Evolutionary conservation across 2,329 filamentous ascomycete species (phyloP), one percentile per base, ranked within the genome.

Genomic region (Salinomyces thailandicus): DNA sequence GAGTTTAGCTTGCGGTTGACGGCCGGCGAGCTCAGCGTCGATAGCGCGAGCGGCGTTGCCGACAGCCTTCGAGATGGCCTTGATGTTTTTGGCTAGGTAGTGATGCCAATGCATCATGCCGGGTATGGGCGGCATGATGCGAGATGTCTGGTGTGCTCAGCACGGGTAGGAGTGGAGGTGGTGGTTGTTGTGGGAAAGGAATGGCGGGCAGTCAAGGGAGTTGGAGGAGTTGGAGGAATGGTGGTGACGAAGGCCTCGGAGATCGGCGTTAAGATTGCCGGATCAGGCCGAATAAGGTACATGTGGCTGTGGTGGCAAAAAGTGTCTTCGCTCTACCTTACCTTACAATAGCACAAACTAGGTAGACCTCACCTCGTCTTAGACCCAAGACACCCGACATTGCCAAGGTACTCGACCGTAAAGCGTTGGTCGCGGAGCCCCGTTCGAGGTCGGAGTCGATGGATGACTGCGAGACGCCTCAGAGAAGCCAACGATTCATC

Each of bases 1-100:
- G 33, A 78, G 60, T 50, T 73, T 63, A 17, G 59, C 59, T 45
- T 66, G 55, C 14, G 63, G 52, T 42, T 44, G 62, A n/a, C 22
- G 9, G 35, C 64, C 41, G 28, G 44, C 37, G 33, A 55, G 33
- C 37, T 52, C 51, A 14, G 47, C 50, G 37, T 58, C 53, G 33
- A 60, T 26, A 18, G 49, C 49, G 18, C 49, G 43, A 36, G 49
- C 51, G n/a, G 51, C 46, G 38, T 45, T 51, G 34, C 22, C 29
- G 30, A 35, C 16, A 28, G 41, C 49, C 15, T 33, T 43, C 44
- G 52, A 56, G 39, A 58, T 46, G 35, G 41, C 46, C 31, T 55
- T 54, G 45, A 48, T 49, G 44, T 57, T 52, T 41, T 53, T 53
- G 36, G 53, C 50, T 17, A 59, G 33, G 38, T 57, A 49, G 42